Evolutionary conservation across 352 stramenopile species (phyloP), one percentile per base, ranked within the genome.

Genomic region (Phytophthora agathidicida): DNA sequence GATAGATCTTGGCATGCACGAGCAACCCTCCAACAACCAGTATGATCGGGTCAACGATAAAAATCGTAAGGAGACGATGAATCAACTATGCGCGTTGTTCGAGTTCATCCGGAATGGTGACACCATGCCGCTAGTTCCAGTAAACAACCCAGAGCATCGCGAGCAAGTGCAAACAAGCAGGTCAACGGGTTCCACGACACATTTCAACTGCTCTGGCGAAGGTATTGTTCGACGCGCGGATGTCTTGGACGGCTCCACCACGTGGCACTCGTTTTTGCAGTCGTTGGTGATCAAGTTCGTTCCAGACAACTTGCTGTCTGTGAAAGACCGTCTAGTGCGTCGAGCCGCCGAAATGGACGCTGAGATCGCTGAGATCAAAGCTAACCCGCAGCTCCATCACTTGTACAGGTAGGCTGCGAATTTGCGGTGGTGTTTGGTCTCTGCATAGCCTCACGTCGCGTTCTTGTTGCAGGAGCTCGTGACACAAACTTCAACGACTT

Each of bases 71-170:
- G 54, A 66, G 20, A 62, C 73, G 13, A 75, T 83, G 66, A 68
- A 82, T 30, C 83, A 93, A 48, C 51, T 93, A 1, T 91, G 80
- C 44, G 79, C 77, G 33, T 56, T 93, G 43, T 88, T 90, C 24
- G 83, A 93, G 60, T 93, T 93, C 37, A 70, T 93, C 3, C 79
- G 81, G 7, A 60, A 75, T 24, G 83, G 81, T 1, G 66, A 89
- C 26, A 84, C 80, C 1, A 23, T 36, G 0, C 30, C 36, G 16
- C 49, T 93, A 24, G 63, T 68, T 2, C 57, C 60, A 1, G 77
- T 77, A 37, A 93, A 91, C 58, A 79, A 82, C 38, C 83, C 83
- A 14, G 58, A 74, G 8, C 55, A 72, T 44, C 52, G 54, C 14
- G 56, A 71, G 2, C 46, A 60, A 57, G 39, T 22, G 30, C 49